Conservation (phyloP, 1,139 yeast genomes). For the Diutina pseudorugosa region DNA sequence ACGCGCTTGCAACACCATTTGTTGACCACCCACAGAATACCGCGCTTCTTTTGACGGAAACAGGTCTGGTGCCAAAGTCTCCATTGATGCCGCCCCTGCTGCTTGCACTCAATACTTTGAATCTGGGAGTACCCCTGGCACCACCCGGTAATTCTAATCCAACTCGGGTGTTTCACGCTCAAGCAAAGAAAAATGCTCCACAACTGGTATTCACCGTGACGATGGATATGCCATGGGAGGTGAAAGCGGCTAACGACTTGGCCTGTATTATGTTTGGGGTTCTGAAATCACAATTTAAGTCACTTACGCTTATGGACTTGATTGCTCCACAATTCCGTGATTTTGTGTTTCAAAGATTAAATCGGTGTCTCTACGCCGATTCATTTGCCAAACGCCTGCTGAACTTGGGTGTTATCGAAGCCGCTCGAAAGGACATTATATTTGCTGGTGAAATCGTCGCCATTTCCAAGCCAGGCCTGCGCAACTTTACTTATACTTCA, state of each 20-base stretch:
- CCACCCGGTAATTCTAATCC: constrained; percentile 9
- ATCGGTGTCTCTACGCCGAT: constrained; percentile 8
- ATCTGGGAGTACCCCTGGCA: not conserved
- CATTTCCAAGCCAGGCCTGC: constrained; percentile 36
- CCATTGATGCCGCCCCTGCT: constrained; percentile 13
- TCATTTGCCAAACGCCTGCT: not conserved
- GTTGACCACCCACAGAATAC: constrained; percentile 25
- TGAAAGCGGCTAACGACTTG: constrained; percentile 78
- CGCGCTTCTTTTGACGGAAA: not conserved
- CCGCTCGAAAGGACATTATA: constrained; percentile 25
- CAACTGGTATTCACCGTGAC: constrained; percentile 81
- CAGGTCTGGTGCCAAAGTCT: not conserved
- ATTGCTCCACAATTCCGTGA: constrained; percentile 64
- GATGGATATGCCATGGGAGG: constrained; percentile 63
- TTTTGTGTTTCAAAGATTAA: constrained; percentile 47
- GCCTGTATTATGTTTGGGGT: constrained; percentile 85
- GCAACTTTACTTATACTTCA: constrained; percentile 60
- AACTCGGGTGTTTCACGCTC: constrained; percentile 43
- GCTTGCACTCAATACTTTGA: constrained; percentile 17
- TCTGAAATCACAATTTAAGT: constrained; percentile 48
- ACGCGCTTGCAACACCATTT: constrained; percentile 68
- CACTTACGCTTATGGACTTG: constrained; percentile 60
- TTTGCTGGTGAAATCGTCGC: constrained; percentile 50
- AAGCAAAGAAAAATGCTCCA: constrained; percentile 57
- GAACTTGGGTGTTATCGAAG: constrained; percentile 17